Evolutionary conservation across 306 rosid genomes (phyloP).

Genomic region (Rosa chinensis): DNA sequence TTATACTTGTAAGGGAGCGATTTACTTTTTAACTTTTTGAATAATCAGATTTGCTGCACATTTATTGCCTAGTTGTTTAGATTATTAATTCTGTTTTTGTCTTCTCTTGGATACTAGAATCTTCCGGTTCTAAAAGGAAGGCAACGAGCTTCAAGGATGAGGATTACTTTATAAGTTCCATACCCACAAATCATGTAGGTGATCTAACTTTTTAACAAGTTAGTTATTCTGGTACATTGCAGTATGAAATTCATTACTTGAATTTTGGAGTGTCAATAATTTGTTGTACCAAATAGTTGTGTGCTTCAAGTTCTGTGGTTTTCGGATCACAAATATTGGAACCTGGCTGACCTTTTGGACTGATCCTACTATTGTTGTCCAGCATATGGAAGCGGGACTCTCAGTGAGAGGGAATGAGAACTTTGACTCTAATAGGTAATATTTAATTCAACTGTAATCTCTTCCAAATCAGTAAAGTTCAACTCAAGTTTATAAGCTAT

Average conservation of each 20-base stretch:
- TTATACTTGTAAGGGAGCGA: background rate
- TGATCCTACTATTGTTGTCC: conserved; percentile 31
- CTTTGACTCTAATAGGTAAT: conserved; percentile 75
- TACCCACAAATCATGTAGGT: conserved; percentile 78
- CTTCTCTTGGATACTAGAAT: conserved; percentile 38
- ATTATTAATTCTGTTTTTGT: conserved; percentile 19
- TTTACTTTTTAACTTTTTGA: background rate
- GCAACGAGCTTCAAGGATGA: conserved; percentile 69
- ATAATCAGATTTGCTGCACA: background rate
- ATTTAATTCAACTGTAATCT: background rate
- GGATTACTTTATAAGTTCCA: conserved; percentile 76
- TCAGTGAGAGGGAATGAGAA: conserved; percentile 69
- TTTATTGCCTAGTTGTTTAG: background rate
- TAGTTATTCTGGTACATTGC: background rate
- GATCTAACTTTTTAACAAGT: conserved; percentile 20
- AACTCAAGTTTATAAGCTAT: background rate
- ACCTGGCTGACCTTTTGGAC: conserved; percentile 16
- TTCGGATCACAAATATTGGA: conserved; percentile 19
- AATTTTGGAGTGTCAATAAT: conserved; percentile 10
- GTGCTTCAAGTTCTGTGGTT: conserved; percentile 11
- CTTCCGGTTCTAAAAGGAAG: conserved; percentile 70
- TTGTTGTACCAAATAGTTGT: conserved; percentile 9
- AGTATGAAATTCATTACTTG: conserved; percentile 1
- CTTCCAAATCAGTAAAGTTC: background rate
- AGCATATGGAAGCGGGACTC: conserved; percentile 92